Conservation (phyloP, 306 rosid species). For the Vigna nakashimae region DNA sequence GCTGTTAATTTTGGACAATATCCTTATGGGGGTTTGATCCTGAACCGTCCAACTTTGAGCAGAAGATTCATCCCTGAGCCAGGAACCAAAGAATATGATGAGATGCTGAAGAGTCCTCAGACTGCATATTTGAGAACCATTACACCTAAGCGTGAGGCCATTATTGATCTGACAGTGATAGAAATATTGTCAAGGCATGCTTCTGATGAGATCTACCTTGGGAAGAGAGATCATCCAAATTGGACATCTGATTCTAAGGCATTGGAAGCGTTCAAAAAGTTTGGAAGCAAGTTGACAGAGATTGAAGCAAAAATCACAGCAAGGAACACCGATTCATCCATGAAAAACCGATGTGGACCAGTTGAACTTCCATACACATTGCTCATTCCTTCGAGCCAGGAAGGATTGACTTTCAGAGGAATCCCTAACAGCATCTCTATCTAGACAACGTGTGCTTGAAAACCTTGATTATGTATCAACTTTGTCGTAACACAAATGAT, state of each 20-base stretch:
- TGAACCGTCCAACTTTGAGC: slow-evolving; percentile 72
- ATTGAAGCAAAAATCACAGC: slow-evolving; percentile 40
- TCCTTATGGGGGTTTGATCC: slow-evolving; percentile 75
- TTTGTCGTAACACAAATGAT: neutral
- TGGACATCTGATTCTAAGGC: slow-evolving; percentile 50
- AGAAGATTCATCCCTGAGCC: slow-evolving; percentile 59
- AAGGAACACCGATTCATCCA: slow-evolving; percentile 37
- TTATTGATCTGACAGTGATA: slow-evolving; percentile 66
- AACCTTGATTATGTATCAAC: neutral
- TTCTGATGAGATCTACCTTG: slow-evolving; percentile 68
- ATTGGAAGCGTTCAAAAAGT: slow-evolving; percentile 36
- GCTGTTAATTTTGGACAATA: slow-evolving; percentile 75
- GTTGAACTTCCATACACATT: slow-evolving; percentile 69
- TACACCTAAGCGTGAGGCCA: slow-evolving; percentile 62
- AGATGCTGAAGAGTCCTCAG: slow-evolving; percentile 57
- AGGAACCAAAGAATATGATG: slow-evolving; percentile 66
- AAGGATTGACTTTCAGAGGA: slow-evolving; percentile 76
- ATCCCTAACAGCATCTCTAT: slow-evolving; percentile 78
- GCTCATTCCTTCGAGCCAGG: slow-evolving; percentile 64
- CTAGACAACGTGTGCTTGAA: slow-evolving; percentile 8
- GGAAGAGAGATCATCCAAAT: slow-evolving; percentile 48
- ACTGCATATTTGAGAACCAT: slow-evolving; percentile 65
- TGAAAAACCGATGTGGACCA: slow-evolving; percentile 63
- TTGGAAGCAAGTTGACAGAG: slow-evolving; percentile 41
- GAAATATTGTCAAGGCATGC: slow-evolving; percentile 77